A percentile compares a stretch with the other conserved stretches of the same genome.
These are phyloP conservation scores for Lasiodiplodia hormozganensis DNA, from an alignment of 2,329 filamentous ascomycete species.

Conservation along the genomic window DNA sequence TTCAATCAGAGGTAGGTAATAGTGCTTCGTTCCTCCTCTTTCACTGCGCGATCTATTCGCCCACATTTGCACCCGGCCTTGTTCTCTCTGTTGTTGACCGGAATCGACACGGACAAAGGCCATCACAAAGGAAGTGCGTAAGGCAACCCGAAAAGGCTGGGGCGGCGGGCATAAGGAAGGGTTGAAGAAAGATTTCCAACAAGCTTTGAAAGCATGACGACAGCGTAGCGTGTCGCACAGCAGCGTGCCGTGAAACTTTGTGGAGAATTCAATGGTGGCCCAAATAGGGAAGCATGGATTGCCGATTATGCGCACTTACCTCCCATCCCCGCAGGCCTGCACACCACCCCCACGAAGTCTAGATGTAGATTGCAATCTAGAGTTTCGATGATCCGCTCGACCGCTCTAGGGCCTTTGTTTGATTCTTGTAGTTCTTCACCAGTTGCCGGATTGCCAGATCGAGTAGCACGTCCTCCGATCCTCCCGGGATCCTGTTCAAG, in stretches of 20 bases:
- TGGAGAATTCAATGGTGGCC: neutral
- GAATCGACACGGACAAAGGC: neutral
- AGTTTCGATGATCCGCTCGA: conserved; percentile 53
- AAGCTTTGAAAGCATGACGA: neutral
- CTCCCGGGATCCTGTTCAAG: conserved; percentile 64
- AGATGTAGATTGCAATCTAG: conserved; percentile 34
- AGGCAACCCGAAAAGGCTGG: neutral
- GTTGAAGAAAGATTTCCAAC: neutral
- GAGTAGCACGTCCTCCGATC: conserved; percentile 75
- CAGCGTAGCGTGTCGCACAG: neutral
- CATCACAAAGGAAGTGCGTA: neutral
- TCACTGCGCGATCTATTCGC: neutral
- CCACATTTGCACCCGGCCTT: neutral
- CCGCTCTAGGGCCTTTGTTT: conserved; percentile 61
- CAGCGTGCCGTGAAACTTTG: neutral
- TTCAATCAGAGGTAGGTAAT: neutral
- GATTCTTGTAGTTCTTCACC: conserved; percentile 70
- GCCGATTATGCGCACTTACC: neutral
- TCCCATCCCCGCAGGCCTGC: neutral
- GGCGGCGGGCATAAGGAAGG: neutral
- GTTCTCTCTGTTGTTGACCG: neutral
- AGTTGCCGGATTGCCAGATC: conserved; percentile 74
- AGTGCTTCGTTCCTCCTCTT: neutral
- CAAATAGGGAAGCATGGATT: neutral
- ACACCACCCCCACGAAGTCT: neutral